A percentile compares a stretch with the other conserved stretches of the same genome.
These are phyloP conservation scores for Lachancea lanzarotensis DNA, from an alignment of 805 yeast genomes.

Conservation along the genomic window DNA sequence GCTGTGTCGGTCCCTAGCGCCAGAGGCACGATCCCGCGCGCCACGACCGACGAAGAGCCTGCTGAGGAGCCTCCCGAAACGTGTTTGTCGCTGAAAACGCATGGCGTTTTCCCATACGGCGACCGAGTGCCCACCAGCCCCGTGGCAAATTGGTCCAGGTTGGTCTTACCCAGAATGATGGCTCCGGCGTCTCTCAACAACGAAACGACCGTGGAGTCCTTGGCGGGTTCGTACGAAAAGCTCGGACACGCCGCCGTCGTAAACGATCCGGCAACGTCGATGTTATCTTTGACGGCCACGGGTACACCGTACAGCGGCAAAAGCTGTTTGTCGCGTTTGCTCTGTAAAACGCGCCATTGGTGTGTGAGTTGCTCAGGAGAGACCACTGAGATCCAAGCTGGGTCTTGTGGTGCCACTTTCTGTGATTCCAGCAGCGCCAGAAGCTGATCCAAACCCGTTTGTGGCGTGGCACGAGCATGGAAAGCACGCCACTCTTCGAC, in stretches of 20 bases:
- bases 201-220: conserved; percentile 70
- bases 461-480: conserved; percentile 57
- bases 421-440: conserved; percentile 43
- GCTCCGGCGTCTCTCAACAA: conserved; percentile 87
- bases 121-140: conserved; percentile 94
- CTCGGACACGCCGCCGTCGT: conserved; percentile 97
- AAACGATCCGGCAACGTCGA: conserved; percentile 71
- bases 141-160: conserved; percentile 95
- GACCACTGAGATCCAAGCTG: conserved; percentile 89
- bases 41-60: conserved; percentile 91
- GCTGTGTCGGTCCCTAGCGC: conserved; percentile 96
- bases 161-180: conserved; percentile 87
- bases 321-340: conserved; percentile 45
- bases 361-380: conserved; percentile 53
- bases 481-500: conserved; percentile 68
- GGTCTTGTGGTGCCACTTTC: conserved; percentile 46
- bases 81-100: conserved; percentile 66
- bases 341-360: conserved; percentile 74
- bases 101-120: conserved; percentile 86
- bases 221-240: conserved; percentile 57
- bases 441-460: conserved; percentile 50
- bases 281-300: conserved; percentile 89
- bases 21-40: conserved; percentile 82
- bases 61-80: conserved; percentile 96
- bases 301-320: conserved; percentile 90